Conservation (phyloP, 2,329 filamentous ascomycete species). For the Alternaria arborescens region DNA sequence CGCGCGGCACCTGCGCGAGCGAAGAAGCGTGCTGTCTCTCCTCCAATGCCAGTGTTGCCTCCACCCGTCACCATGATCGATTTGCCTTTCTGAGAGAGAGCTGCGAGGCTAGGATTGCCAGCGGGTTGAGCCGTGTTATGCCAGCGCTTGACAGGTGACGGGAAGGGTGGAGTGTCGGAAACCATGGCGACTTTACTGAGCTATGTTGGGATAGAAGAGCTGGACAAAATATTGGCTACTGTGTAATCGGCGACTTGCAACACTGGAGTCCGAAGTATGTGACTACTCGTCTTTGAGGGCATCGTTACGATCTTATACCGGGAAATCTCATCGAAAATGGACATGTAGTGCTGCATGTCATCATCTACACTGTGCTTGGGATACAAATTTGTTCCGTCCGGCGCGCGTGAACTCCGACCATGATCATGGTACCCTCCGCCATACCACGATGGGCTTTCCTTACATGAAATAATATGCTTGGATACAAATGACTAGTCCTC, state of each 20-base stretch:
- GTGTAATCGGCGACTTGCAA: neutral
- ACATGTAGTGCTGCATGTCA: neutral
- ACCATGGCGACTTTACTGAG: neutral
- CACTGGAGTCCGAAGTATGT: neutral
- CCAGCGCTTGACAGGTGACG: constrained; percentile 28
- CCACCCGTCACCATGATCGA: constrained; percentile 50
- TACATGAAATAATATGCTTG: too few species aligned
- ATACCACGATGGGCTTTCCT: neutral
- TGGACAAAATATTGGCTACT: neutral
- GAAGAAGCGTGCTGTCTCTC: constrained; percentile 54
- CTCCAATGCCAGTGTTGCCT: constrained; percentile 57
- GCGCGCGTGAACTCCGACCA: neutral
- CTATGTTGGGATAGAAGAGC: neutral
- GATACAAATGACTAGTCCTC: neutral
- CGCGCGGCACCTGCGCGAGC: constrained; percentile 55
- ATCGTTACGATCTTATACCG: neutral
- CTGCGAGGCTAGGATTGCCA: constrained; percentile 42
- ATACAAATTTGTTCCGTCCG: constrained; percentile 3
- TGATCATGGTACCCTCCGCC: neutral
- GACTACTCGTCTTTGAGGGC: accelerated
- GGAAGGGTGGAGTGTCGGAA: constrained; percentile 38
- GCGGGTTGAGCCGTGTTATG: constrained; percentile 31
- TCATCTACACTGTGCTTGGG: neutral
- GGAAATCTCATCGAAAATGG: neutral
- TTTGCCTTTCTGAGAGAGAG: constrained; percentile 38